Evolutionary conservation across 2,329 filamentous ascomycete genomes (phyloP).

Genomic region (Aspergillus floridensis): DNA sequence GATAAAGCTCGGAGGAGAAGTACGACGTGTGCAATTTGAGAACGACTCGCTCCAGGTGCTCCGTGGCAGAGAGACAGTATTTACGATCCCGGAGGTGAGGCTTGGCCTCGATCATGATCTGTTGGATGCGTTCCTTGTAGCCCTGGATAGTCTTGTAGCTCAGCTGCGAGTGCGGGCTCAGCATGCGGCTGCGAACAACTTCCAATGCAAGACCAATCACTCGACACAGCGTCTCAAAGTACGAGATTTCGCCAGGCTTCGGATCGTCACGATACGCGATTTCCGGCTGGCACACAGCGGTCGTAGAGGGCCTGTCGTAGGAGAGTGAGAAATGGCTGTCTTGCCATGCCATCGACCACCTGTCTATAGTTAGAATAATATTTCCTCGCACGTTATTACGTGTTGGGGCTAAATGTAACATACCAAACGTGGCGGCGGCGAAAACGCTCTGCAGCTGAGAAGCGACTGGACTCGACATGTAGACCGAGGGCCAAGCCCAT

Average conservation of each 20-base stretch:
- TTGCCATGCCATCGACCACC: constrained; percentile 65
- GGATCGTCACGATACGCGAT: constrained; percentile 51
- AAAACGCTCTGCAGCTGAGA: constrained; percentile 49
- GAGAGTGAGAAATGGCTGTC: constrained; percentile 63
- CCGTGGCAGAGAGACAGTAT: constrained; percentile 41
- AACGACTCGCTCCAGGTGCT: constrained; percentile 60
- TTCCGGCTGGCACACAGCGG: constrained; percentile 52
- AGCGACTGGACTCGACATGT: constrained; percentile 57
- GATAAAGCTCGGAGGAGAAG: constrained; percentile 60
- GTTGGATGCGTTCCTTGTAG: constrained; percentile 57
- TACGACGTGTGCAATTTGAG: constrained; percentile 62
- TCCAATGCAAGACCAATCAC: constrained; percentile 55
- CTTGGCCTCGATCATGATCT: constrained; percentile 57
- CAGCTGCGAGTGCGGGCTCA: constrained; percentile 53
- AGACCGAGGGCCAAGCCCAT: constrained; percentile 61
- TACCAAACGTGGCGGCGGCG: constrained; percentile 47
- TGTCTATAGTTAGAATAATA: constrained; percentile 18
- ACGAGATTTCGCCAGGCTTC: constrained; percentile 50
- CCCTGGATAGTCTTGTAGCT: constrained; percentile 54
- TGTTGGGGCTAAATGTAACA: constrained; percentile 4
- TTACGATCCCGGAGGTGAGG: constrained; percentile 56
- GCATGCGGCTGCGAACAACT: constrained; percentile 58
- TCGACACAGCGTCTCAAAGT: constrained; percentile 59
- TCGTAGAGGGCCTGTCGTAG: constrained; percentile 58
- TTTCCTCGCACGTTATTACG: background rate